Base-by-base conservation (phyloP, 2,329 filamentous ascomycete species). In the Westerdykella aurantiaca region DNA sequence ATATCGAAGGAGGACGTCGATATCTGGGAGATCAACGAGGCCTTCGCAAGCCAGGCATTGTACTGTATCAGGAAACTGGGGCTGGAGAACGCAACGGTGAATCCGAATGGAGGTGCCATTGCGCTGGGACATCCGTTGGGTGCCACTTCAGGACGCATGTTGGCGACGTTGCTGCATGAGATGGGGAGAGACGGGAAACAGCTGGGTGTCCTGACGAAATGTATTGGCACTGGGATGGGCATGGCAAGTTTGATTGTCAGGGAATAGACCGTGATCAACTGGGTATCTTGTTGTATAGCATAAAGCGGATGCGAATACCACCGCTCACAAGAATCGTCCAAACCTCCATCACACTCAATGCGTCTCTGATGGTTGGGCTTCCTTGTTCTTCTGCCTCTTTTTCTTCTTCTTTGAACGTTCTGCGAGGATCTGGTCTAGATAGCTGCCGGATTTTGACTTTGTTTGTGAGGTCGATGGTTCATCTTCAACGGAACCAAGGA, bases 11-110 rank as follows among this genome's bases (percentile, higher is more conserved):
- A 75, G 2, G 88, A 96, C 45, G 80, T 97, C 0, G 78, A 83
- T 31, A 73, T 93, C 9, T 96, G 89, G 89, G 90, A 96, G 74
- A 85, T 96, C 68, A 96, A 96, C 67, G 90, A 96, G 77, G 80
- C 80, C 12, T 83, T 83, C 63, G 80, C 79, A 4, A 77, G 73
- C 39, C 80, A 83, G 59, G 78, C 79, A 33, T 59, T 83, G 41
- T 79, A 95, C 69, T 90, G 85, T 56, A 70, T 91, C 37, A 73
- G 88, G 47, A 77, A 81, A 57, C 63, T 93, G 10, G 85, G 82
- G 0, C 71, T 91, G 16, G 82, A 83, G 55, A 69, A 79, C 43
- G 80, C 79, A 6, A 83, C 79, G 69, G 85, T 96, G 14, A 97
- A 97, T 69, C 88, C 88, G 0, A 89, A 94, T 57, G 91, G 91